These are phyloP conservation scores for Circinella minor DNA, from an alignment of 371 early-diverging fungal species.

Conservation along the genomic window DNA sequence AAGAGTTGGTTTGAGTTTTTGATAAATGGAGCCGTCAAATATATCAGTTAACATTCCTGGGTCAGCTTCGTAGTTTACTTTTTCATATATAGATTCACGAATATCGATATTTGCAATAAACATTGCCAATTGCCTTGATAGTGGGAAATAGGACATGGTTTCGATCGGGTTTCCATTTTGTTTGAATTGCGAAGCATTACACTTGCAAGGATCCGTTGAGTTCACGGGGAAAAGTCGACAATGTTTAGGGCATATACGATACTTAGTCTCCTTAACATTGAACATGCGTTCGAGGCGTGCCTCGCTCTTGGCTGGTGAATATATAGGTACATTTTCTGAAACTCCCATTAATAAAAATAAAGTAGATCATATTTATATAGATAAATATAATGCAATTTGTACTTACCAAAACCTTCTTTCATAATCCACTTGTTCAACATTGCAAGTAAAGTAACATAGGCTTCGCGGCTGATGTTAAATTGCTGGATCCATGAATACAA, in stretches of 20 bases:
- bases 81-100: no score
- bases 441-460: background rate
- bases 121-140: no score
- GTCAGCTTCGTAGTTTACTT: no score
- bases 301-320: background rate
- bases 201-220: no score
- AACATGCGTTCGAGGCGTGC: background rate
- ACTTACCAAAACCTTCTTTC: background rate
- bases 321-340: background rate
- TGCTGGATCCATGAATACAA: background rate
- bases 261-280: background rate
- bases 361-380: background rate
- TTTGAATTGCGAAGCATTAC: no score
- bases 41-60: no score
- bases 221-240: no score
- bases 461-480: background rate
- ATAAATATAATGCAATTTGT: background rate
- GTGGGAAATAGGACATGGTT: no score
- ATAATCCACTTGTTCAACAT: conserved; percentile 1
- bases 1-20: background rate
- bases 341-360: background rate
- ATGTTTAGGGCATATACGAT: conserved; percentile 6
- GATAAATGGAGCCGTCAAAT: background rate
- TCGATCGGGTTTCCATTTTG: no score
- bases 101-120: no score